Evolutionary conservation across 495 filamentous ascomycete genomes (phyloP).

Genomic region (Ramalina intermedia): DNA sequence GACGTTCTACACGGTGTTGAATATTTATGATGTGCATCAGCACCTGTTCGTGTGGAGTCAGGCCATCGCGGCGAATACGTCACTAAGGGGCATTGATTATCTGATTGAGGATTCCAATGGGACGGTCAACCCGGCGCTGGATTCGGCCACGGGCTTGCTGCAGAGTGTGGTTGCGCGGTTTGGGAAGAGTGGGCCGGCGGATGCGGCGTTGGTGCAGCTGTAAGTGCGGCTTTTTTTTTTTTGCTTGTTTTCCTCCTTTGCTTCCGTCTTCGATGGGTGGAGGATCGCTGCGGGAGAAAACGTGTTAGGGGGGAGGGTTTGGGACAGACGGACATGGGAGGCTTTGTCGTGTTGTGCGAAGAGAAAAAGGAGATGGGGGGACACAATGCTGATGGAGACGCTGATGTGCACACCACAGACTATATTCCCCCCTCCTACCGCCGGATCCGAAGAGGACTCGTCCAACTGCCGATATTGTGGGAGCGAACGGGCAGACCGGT

Average conservation of each 20-base stretch:
- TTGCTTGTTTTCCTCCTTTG: too few relatives aligned
- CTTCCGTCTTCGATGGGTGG: too few relatives aligned
- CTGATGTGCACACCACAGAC: too few relatives aligned
- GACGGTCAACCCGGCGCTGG: not conserved
- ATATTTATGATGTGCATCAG: slow-evolving; percentile 5
- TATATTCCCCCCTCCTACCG: too few relatives aligned
- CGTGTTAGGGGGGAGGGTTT: too few relatives aligned
- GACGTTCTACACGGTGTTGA: slow-evolving; percentile 4
- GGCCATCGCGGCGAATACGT: slow-evolving; percentile 2
- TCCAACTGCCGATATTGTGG: too few relatives aligned
- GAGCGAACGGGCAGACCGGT: too few relatives aligned
- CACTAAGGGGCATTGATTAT: not conserved
- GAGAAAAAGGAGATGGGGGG: not conserved
- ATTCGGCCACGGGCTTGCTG: slow-evolving; percentile 16
- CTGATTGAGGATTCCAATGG: not conserved
- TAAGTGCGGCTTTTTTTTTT: not conserved
- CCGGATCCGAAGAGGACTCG: too few relatives aligned
- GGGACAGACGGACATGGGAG: too few relatives aligned
- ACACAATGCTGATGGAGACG: not conserved
- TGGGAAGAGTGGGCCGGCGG: slow-evolving; percentile 28
- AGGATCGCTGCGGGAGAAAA: too few relatives aligned
- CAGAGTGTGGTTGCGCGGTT: slow-evolving; percentile 24
- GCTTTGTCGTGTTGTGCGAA: too few relatives aligned
- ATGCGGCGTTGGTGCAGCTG: slow-evolving; percentile 19
- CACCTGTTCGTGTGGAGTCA: slow-evolving; percentile 6